A percentile compares a stretch with the other conserved stretches of the same genome.
Conservation (phyloP, 2,329 filamentous ascomycete genomes). For the Alternaria metachromatica region DNA sequence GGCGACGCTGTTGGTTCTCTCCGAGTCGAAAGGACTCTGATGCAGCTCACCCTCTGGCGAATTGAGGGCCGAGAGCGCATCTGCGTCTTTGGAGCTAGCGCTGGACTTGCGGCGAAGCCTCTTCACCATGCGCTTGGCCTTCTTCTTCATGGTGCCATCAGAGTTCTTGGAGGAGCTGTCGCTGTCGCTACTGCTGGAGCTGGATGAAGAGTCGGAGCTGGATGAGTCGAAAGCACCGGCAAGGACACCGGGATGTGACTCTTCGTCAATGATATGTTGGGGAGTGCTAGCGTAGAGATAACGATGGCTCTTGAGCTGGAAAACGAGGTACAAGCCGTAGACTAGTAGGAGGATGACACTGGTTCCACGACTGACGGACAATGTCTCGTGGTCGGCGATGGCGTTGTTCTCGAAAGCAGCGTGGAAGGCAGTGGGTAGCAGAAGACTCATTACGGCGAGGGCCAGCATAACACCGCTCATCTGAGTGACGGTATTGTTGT, state of each 20-base stretch:
- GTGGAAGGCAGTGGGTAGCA: slow-evolving; percentile 92
- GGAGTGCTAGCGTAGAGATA: slow-evolving; percentile 93
- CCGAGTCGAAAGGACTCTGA: slow-evolving; percentile 47
- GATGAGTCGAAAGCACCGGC: slow-evolving; percentile 82
- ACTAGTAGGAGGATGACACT: slow-evolving; percentile 85
- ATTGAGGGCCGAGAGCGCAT: slow-evolving; percentile 53
- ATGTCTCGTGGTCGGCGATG: slow-evolving; percentile 71
- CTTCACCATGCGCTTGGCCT: slow-evolving; percentile 77
- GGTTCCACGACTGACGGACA: slow-evolving; percentile 87
- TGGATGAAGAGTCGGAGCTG: slow-evolving; percentile 58
- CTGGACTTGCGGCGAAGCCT: slow-evolving; percentile 79
- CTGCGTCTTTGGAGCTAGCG: slow-evolving; percentile 69
- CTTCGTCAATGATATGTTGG: slow-evolving; percentile 90
- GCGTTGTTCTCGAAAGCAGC: slow-evolving; percentile 74
- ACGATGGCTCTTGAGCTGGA: slow-evolving; percentile 89
- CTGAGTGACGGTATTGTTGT: slow-evolving; percentile 93
- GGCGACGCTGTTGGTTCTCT: slow-evolving; percentile 31
- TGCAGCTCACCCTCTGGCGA: slow-evolving; percentile 53
- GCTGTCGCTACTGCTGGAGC: slow-evolving; percentile 62
- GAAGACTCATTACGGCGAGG: slow-evolving; percentile 85
- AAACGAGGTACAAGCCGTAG: slow-evolving; percentile 82
- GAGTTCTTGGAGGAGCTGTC: slow-evolving; percentile 69
- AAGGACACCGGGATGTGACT: slow-evolving; percentile 83
- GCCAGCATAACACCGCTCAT: slow-evolving; percentile 95
- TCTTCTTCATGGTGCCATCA: slow-evolving; percentile 74